A percentile compares a stretch with the other conserved stretches of the same genome.
Conservation (phyloP, 164 flowering plant genomes). For the Magnolia sinica region DNA sequence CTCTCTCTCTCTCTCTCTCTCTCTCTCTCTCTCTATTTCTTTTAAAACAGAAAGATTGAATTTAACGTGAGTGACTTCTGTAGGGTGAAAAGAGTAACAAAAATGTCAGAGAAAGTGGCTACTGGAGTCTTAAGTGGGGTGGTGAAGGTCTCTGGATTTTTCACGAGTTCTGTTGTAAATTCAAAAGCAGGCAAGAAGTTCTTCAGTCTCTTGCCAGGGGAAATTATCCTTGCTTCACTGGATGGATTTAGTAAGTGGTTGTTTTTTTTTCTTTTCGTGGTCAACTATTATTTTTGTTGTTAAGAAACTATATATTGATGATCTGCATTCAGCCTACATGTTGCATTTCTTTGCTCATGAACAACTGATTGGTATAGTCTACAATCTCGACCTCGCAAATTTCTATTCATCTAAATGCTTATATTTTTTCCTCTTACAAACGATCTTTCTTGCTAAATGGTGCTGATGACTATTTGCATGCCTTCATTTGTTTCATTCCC, state of each 20-base stretch:
- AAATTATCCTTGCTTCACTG: slow-evolving; percentile 77
- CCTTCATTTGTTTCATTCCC: no score
- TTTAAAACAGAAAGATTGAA: no score
- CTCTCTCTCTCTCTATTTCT: background rate
- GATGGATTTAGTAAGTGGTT: slow-evolving; percentile 82
- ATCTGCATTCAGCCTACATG: background rate
- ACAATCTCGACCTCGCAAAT: no score
- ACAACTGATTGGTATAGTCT: background rate
- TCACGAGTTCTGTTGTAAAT: slow-evolving; percentile 71
- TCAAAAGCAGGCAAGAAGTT: slow-evolving; percentile 78
- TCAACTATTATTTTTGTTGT: background rate
- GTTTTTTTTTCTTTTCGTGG: background rate
- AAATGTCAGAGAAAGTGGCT: slow-evolving; percentile 77
- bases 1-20: background rate
- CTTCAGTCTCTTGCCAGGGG: slow-evolving; percentile 81
- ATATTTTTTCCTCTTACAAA: no score
- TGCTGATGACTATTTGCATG: no score
- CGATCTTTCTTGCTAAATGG: no score
- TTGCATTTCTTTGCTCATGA: background rate
- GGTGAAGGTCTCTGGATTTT: slow-evolving; percentile 70
- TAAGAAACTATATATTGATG: background rate
- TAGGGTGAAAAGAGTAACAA: slow-evolving; percentile 76
- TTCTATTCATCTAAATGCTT: no score
- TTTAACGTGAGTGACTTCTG: background rate
- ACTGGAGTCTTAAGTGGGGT: slow-evolving; percentile 82